A percentile compares a stretch with the other conserved stretches of the same genome.
These are phyloP conservation scores for Notholithocarpus densiflorus DNA, from an alignment of 306 rosid species.

Conservation along the genomic window DNA sequence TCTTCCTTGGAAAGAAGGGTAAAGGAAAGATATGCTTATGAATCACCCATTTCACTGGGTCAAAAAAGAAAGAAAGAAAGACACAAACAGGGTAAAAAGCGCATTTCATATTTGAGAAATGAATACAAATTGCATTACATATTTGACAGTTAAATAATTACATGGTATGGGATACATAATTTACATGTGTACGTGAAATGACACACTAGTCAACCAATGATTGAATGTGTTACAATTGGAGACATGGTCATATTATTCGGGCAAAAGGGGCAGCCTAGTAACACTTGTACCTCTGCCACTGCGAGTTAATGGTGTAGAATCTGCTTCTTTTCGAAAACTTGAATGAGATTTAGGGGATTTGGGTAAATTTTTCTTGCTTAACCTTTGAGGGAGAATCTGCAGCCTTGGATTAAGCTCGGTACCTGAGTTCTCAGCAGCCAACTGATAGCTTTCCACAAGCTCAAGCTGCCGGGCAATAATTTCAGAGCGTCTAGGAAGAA, in stretches of 20 bases:
- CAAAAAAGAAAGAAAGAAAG: background rate
- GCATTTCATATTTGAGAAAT: background rate
- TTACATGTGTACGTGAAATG: conserved; percentile 50
- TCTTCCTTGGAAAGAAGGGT: background rate
- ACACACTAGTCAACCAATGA: conserved; percentile 32
- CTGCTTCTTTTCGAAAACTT: conserved; percentile 32
- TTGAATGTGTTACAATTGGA: conserved; percentile 36
- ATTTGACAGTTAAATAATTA: conserved; percentile 27
- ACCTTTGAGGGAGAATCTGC: conserved; percentile 89
- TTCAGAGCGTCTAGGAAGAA: conserved; percentile 90
- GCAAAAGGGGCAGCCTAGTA: conserved; percentile 74
- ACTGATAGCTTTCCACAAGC: conserved; percentile 84
- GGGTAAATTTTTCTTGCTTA: conserved; percentile 37
- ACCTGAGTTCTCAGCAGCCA: conserved; percentile 92
- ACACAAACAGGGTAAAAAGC: no score
- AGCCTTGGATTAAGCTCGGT: conserved; percentile 83
- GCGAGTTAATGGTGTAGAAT: conserved; percentile 34
- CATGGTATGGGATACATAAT: conserved; percentile 29
- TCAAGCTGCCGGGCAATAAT: conserved; percentile 90
- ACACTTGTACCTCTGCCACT: conserved; percentile 43
- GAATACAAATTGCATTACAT: background rate
- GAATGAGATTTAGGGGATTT: conserved; percentile 43
- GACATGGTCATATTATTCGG: conserved; percentile 38
- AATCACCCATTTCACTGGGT: background rate
- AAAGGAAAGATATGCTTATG: background rate